Base-by-base conservation (phyloP, 345 rosid species). In the Aquilaria malaccensis region DNA sequence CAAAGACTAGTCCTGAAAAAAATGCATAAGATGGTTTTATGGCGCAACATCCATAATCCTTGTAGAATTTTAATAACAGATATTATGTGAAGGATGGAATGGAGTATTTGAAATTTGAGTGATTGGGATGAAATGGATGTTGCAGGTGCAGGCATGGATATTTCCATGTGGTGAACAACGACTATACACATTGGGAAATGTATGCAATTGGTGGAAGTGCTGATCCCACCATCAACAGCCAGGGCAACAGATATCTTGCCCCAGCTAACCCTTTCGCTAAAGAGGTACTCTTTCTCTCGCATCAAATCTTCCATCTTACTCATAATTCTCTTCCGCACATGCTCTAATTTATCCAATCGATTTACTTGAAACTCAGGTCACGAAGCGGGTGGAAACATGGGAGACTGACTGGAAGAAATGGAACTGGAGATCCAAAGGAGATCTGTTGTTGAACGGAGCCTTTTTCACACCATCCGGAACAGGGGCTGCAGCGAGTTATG, bases 151-250 rank as follows among this genome's bases (percentile, higher is more conserved):
- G 99, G 58, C 96, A 91, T 61, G 99, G 99, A 33, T 95, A 91
- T 72, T 91, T 95, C 79, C 98, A 95, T 67, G 97, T 95, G 41
- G 96, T 95, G 14, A 95, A 95, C 88, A 95, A 95, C 63, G 98
- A 95, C 78, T 95, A 95, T 66, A 91, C 99, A 0, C 97, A 95
- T 57, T 95, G 99, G 99, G 94, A 78, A 72, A 95, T 95, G 99
- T 91, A 95, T 79, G 99, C 99, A 4, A 91, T 95, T 7, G 98
- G 99, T 67, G 99, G 99, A 50, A 91, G 99, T 80, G 99, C 98
- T 3, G 67, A 84, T 33, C 99, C 99, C 52, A 95, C 99, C 46
- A 95, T 91, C 48, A 95, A 91, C 81, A 95, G 99, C 58, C 99
- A 95, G 60, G 99, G 93, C 52, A 95, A 95, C 71, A 70, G 98